Evolutionary conservation across 202 grass and related monocot species (phyloP).

Genomic region (Digitaria exilis): DNA sequence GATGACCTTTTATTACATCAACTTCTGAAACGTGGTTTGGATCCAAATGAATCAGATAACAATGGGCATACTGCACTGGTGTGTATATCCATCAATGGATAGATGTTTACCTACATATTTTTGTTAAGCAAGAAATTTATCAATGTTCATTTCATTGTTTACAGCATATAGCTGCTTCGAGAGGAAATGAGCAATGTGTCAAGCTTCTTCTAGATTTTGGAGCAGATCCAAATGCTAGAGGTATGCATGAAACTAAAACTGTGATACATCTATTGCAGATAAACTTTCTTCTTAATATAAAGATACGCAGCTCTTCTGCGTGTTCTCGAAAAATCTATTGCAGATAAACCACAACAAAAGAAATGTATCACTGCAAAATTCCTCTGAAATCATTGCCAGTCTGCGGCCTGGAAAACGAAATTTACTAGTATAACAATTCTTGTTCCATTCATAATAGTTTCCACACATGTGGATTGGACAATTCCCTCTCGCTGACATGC

Average conservation of each 20-base stretch:
- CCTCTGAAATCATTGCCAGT: not conserved
- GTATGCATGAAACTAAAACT: too few species aligned
- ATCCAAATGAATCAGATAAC: constrained; percentile 84
- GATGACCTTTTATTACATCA: constrained; percentile 76
- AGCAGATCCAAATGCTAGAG: constrained; percentile 83
- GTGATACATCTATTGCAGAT: not conserved
- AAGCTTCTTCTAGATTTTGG: constrained; percentile 70
- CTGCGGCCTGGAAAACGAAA: not conserved
- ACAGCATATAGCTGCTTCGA: constrained; percentile 96
- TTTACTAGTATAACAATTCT: not conserved
- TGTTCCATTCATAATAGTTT: not conserved
- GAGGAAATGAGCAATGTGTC: constrained; percentile 71
- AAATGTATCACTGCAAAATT: too few species aligned
- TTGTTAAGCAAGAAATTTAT: constrained; percentile 13
- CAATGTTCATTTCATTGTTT: constrained; percentile 34
- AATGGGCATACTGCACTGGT: constrained; percentile 80
- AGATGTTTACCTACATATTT: not conserved
- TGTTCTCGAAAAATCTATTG: too few species aligned
- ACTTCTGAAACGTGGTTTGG: constrained; percentile 77
- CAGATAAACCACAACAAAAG: too few species aligned
- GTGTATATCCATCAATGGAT: constrained; percentile 22
- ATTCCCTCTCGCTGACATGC: not conserved
- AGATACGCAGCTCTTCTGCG: too few species aligned
- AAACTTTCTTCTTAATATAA: too few species aligned
- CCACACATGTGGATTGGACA: not conserved